phyloP scores from a whole-genome alignment of 2,329 filamentous ascomycete genomes.

The Pseudogymnoascus sp. region DNA sequence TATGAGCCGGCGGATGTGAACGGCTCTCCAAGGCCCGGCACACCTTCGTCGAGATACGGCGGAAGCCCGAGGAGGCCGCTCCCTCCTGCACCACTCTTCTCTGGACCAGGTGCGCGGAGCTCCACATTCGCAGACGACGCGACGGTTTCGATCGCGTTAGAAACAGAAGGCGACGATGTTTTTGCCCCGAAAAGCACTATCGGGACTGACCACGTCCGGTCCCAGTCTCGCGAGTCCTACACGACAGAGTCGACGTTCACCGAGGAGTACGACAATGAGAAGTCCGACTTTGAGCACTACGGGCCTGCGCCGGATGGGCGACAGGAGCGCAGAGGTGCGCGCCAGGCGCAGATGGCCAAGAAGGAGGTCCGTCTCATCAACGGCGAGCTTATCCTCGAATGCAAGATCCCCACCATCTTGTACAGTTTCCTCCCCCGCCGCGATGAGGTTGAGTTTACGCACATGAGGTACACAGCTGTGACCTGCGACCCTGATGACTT shows the following conservation, averaged over 20 bases:
- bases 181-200: conserved; percentile 51
- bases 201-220: conserved; percentile 16
- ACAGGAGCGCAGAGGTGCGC: conserved; percentile 79
- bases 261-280: conserved; percentile 32
- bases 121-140: conserved; percentile 56
- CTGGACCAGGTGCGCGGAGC: conserved; percentile 43
- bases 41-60: conserved; percentile 80
- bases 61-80: conserved; percentile 80
- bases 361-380: conserved; percentile 97
- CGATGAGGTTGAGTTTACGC: conserved; percentile 92
- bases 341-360: conserved; percentile 78
- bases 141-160: conserved; percentile 64
- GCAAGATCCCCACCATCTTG: conserved; percentile 96
- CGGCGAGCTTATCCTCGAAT: conserved; percentile 93
- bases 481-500: conserved; percentile 97
- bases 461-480: conserved; percentile 98
- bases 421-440: conserved; percentile 93
- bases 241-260: conserved; percentile 23
- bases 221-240: conserved; percentile 33
- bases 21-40: conserved; percentile 82
- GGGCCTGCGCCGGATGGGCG: conserved; percentile 80
- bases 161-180: conserved; percentile 52
- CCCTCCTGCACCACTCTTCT: conserved; percentile 81
- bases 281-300: conserved; percentile 65
- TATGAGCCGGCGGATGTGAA: conserved; percentile 88